Evolutionary conservation across 768 basidiomycete genomes (phyloP).

Genomic region (Crassisporium funariophilum): DNA sequence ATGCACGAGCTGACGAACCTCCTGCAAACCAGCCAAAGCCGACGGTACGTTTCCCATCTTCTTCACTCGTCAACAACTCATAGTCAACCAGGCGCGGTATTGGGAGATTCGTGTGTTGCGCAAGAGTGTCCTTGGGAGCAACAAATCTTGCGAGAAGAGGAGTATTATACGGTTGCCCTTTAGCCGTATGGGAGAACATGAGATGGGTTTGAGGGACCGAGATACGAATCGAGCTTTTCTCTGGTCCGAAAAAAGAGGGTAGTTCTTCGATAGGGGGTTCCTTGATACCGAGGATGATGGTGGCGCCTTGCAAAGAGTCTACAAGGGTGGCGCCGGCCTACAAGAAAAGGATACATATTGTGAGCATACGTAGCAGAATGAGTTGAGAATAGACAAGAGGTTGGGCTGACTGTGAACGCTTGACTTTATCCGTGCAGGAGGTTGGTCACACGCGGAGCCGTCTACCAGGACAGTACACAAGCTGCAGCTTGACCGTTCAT

Average conservation of each 20-base stretch:
- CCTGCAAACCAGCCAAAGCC: constrained; percentile 95
- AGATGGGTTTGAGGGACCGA: constrained; percentile 83
- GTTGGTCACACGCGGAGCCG: too few species aligned
- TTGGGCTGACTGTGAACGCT: not conserved
- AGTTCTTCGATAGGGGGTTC: constrained; percentile 75
- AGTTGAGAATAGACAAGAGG: not conserved
- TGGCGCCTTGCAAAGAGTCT: constrained; percentile 54
- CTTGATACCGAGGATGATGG: constrained; percentile 87
- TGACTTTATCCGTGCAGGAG: too few species aligned
- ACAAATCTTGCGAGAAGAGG: constrained; percentile 71
- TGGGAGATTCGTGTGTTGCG: constrained; percentile 5
- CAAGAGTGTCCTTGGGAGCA: constrained; percentile 13
- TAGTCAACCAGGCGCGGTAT: constrained; percentile 76
- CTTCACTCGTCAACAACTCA: constrained; percentile 68
- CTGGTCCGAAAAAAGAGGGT: constrained; percentile 35
- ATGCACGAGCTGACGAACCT: constrained; percentile 47
- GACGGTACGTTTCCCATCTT: constrained; percentile 70
- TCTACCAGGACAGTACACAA: not conserved
- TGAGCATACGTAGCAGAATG: not conserved
- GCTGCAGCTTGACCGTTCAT: constrained; percentile 5
- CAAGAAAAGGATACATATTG: not conserved
- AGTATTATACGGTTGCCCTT: constrained; percentile 87
- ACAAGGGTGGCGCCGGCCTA: constrained; percentile 79
- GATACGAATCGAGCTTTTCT: too few species aligned
- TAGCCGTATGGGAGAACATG: constrained; percentile 93